Percentiles rank a stretch among this genome's conserved stretches.
These are phyloP conservation scores for Mycena vulgaris DNA, from an alignment of 768 basidiomycete genomes.

Conservation along the genomic window DNA sequence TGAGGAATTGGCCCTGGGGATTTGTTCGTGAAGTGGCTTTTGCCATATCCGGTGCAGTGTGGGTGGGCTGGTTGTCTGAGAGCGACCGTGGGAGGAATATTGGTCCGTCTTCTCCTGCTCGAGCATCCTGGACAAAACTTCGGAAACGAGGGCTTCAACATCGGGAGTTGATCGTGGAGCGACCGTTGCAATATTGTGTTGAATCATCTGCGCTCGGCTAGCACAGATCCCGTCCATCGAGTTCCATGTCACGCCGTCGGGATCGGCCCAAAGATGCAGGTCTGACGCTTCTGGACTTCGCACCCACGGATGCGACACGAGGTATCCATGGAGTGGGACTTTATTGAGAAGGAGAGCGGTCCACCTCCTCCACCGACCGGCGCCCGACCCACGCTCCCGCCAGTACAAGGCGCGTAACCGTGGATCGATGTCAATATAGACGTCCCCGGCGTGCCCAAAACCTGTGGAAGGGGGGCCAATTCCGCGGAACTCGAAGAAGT, in stretches of 20 bases:
- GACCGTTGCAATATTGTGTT: background rate
- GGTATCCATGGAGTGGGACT: slow-evolving; percentile 20
- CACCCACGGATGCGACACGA: slow-evolving; percentile 33
- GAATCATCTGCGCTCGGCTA: slow-evolving; percentile 14
- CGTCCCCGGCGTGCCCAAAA: slow-evolving; percentile 43
- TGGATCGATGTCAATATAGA: slow-evolving; percentile 42
- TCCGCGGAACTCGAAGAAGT: slow-evolving; percentile 46
- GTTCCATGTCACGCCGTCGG: slow-evolving; percentile 26
- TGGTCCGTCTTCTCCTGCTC: background rate
- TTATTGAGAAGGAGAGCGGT: slow-evolving; percentile 22
- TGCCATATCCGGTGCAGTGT: too few relatives aligned
- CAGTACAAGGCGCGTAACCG: slow-evolving; percentile 26
- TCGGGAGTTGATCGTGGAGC: background rate
- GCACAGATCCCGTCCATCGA: slow-evolving; percentile 23
- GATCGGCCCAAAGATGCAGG: slow-evolving; percentile 32
- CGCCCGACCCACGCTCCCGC: slow-evolving; percentile 24
- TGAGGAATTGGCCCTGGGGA: background rate
- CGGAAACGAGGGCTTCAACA: slow-evolving; percentile 25
- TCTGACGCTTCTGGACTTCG: slow-evolving; percentile 24
- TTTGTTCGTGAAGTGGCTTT: too few relatives aligned
- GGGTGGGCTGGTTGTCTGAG: background rate
- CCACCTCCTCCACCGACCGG: slow-evolving; percentile 27
- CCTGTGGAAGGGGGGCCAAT: slow-evolving; percentile 43
- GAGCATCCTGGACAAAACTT: slow-evolving; percentile 27
- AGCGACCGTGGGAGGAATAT: background rate